Conservation (phyloP, 1,284 basidiomycete species). For the Lignosus rhinocerotis region DNA sequence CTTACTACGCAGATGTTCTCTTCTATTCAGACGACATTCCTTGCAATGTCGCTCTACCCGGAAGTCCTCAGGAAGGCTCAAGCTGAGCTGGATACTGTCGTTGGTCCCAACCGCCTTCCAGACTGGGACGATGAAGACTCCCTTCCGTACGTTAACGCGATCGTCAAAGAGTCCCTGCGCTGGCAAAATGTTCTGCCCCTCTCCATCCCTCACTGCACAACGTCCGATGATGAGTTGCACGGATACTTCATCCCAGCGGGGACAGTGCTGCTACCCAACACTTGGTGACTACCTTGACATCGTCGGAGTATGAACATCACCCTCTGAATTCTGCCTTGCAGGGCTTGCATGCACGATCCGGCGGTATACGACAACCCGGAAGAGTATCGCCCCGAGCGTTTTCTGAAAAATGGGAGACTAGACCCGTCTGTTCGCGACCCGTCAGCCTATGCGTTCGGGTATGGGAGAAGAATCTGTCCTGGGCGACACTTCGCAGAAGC, state of each 20-base stretch:
- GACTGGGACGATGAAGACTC: constrained; percentile 17
- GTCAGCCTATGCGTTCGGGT: constrained; percentile 22
- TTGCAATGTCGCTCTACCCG: constrained; percentile 37
- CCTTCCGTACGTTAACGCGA: constrained; percentile 24
- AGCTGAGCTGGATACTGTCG: constrained; percentile 30
- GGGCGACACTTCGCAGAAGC: constrained; percentile 8
- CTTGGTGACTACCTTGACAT: constrained; percentile 13
- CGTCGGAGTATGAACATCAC: not conserved
- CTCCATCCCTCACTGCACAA: constrained; percentile 6
- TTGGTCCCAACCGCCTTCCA: constrained; percentile 27
- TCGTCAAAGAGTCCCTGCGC: constrained; percentile 25
- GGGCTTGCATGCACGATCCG: constrained; percentile 22
- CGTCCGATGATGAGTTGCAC: constrained; percentile 16
- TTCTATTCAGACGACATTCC: constrained; percentile 29
- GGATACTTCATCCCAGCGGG: constrained; percentile 29
- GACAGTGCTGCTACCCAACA: constrained; percentile 20
- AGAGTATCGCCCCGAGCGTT: constrained; percentile 21
- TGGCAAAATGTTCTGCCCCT: constrained; percentile 24
- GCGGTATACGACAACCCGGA: constrained; percentile 16
- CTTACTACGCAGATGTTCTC: not conserved
- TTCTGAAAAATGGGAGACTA: constrained; percentile 13
- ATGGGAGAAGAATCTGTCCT: constrained; percentile 18
- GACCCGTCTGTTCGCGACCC: constrained; percentile 10
- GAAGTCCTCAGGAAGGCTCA: constrained; percentile 34
- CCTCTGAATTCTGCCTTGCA: not conserved